A percentile compares a stretch with the other conserved stretches of the same genome.
Evolutionary conservation across 345 rosid species (phyloP).

Genomic region (Syzygium aromaticum): DNA sequence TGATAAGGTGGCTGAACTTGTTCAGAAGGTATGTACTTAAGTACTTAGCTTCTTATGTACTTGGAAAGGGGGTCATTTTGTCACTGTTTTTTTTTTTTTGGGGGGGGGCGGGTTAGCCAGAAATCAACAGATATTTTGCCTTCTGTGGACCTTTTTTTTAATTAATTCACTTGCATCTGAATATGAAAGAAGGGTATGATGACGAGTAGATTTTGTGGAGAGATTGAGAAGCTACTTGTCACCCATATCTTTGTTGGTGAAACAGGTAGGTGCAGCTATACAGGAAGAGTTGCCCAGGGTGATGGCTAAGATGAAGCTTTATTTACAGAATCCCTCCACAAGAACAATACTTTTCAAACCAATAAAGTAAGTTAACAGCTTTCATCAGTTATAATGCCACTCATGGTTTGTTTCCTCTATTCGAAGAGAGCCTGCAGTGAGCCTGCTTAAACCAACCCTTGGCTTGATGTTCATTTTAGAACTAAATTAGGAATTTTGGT

Average conservation of each 20-base stretch:
- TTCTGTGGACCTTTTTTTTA: neutral
- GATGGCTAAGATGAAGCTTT: slow-evolving; percentile 84
- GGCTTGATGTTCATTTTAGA: neutral
- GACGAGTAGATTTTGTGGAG: neutral
- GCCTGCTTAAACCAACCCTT: neutral
- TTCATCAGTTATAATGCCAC: neutral
- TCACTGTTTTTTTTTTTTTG: too few relatives aligned
- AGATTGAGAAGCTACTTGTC: neutral
- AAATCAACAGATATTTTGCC: neutral
- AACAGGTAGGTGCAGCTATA: slow-evolving; percentile 69
- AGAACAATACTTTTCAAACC: slow-evolving; percentile 88
- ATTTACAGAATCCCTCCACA: slow-evolving; percentile 80
- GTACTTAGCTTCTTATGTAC: neutral
- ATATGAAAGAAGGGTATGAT: neutral
- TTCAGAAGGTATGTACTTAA: slow-evolving; percentile 62
- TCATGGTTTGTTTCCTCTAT: neutral
- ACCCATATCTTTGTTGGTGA: neutral
- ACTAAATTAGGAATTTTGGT: neutral
- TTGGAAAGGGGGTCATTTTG: neutral
- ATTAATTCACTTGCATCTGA: neutral
- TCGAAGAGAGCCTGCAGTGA: neutral
- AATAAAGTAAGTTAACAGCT: slow-evolving; percentile 52
- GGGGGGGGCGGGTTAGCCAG: too few relatives aligned
- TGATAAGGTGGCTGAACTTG: slow-evolving; percentile 90
- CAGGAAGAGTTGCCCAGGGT: slow-evolving; percentile 65